phyloP scores from a whole-genome alignment of 371 early-diverging fungal genomes.

The Coemansia sp. region DNA sequence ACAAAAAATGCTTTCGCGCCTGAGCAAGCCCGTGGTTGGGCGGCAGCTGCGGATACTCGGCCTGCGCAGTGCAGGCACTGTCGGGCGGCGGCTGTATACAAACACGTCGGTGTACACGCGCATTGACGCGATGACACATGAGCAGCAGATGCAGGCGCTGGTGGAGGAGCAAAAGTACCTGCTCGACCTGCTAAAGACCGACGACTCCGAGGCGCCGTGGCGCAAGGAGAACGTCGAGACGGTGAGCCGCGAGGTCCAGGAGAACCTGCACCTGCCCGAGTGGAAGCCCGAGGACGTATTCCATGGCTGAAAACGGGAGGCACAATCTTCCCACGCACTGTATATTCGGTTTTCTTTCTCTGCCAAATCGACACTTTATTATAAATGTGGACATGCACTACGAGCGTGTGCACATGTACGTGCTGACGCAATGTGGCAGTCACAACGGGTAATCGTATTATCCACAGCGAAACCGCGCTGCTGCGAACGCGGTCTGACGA shows the following conservation, averaged over 20 bases:
- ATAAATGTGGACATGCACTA: not conserved
- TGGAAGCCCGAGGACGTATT: constrained; percentile 33
- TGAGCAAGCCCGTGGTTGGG: not conserved
- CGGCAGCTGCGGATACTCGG: constrained; percentile 6
- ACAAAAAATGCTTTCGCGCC: constrained; percentile 6
- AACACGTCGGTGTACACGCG: constrained; percentile 44
- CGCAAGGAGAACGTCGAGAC: constrained; percentile 19
- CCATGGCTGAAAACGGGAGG: constrained; percentile 8
- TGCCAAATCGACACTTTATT: not conserved
- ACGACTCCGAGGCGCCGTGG: constrained; percentile 42
- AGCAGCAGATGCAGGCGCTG: constrained; percentile 21
- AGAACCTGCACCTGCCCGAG: constrained; percentile 15
- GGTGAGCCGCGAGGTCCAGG: constrained; percentile 35
- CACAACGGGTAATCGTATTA: no score
- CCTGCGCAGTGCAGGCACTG: not conserved
- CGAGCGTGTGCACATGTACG: not conserved
- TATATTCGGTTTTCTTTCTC: not conserved
- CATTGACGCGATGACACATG: constrained; percentile 28
- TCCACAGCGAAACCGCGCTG: not conserved
- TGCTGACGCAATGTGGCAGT: not conserved
- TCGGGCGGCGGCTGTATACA: constrained; percentile 25
- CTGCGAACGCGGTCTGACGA: no score
- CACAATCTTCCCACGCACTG: not conserved
- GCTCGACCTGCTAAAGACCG: constrained; percentile 33
- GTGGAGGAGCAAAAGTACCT: constrained; percentile 38